phyloP scores from a whole-genome alignment of 2,329 filamentous ascomycete species.

The Passalora sequoiae region DNA sequence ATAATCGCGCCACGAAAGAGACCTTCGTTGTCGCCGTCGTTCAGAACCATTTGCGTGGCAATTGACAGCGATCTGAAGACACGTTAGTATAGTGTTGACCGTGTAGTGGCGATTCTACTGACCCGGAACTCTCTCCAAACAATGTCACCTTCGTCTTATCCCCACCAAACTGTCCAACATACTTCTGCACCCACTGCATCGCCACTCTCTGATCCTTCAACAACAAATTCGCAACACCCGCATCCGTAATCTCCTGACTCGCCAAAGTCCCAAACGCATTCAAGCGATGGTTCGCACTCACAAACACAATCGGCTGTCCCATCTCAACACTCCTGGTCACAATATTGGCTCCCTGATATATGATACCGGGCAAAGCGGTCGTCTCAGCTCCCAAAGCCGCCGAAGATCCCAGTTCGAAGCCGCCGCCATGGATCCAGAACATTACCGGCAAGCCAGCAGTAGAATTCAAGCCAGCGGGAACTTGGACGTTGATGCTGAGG shows the following conservation, averaged over 20 bases:
- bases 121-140: slow-evolving; percentile 30
- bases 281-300: slow-evolving; percentile 47
- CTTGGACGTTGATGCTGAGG: slow-evolving; percentile 10
- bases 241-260: slow-evolving; percentile 28
- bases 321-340: slow-evolving; percentile 40
- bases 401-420: slow-evolving; percentile 35
- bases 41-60: slow-evolving; percentile 68
- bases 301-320: slow-evolving; percentile 58
- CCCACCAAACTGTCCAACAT: slow-evolving; percentile 25
- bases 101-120: no score
- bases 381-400: slow-evolving; percentile 3
- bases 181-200: slow-evolving; percentile 30
- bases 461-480: slow-evolving; percentile 4
- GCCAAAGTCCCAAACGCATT: slow-evolving; percentile 31
- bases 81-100: no score
- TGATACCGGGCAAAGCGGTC: slow-evolving; percentile 21
- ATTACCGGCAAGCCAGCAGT: slow-evolving; percentile 36
- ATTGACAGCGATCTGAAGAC: no score
- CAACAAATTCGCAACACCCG: slow-evolving; percentile 30
- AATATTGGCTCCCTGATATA: slow-evolving; percentile 39
- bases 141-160: slow-evolving; percentile 24
- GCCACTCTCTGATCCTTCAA: slow-evolving; percentile 31
- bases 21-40: slow-evolving; percentile 56
- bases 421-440: slow-evolving; percentile 34
- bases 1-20: slow-evolving; percentile 73